A percentile compares a stretch with the other conserved stretches of the same genome.
phyloP scores from a whole-genome alignment of 176 grass and related monocot species.

The Sorghum bicolor region DNA sequence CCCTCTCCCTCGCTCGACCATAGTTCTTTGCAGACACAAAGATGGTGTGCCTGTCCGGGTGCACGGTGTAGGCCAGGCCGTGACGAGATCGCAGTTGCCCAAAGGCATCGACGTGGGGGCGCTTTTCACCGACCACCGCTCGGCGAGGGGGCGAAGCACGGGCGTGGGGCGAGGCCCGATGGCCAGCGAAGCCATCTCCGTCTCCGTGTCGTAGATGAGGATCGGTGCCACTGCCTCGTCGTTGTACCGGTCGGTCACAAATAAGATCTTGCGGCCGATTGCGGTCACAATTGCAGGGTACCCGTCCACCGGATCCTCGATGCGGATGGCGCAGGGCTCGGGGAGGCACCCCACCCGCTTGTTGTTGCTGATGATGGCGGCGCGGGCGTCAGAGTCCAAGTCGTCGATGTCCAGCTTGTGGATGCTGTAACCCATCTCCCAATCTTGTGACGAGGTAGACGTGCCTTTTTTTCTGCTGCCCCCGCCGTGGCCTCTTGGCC shows the following conservation, averaged over 20 bases:
- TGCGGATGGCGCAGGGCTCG: neutral
- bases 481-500: neutral
- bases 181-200: neutral
- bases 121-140: neutral
- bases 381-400: neutral
- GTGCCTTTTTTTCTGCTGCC: neutral
- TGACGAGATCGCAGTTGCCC: neutral
- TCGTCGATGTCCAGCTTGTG: conserved; percentile 5
- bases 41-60: conserved; percentile 22
- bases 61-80: neutral
- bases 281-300: neutral
- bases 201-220: conserved; percentile 16
- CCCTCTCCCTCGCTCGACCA: neutral
- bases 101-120: neutral
- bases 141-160: neutral
- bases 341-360: neutral
- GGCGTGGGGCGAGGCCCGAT: neutral
- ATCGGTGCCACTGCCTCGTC: neutral
- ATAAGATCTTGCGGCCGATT: neutral
- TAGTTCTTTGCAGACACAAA: neutral
- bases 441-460: conserved; percentile 3
- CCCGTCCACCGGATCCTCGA: neutral
- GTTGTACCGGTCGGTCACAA: neutral
- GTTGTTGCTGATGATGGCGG: neutral
- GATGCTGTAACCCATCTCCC: neutral